phyloP scores from a whole-genome alignment of 495 filamentous ascomycete species.

The Podospora pseudopauciseta region DNA sequence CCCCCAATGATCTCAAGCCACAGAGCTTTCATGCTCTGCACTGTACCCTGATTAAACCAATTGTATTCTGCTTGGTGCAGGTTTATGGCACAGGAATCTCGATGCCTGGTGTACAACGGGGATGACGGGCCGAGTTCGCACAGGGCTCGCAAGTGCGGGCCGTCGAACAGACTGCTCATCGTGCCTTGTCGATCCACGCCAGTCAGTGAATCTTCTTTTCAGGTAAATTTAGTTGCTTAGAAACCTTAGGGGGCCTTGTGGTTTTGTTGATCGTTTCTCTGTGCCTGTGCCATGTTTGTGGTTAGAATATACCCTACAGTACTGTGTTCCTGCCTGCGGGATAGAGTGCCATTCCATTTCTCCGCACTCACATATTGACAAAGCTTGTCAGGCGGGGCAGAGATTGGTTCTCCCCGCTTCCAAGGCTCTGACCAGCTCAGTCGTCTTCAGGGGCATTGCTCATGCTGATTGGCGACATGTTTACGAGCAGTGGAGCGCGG shows the following conservation, averaged over 20 bases:
- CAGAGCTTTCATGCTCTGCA: not conserved
- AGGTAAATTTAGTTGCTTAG: not conserved
- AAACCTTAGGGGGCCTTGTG: not conserved
- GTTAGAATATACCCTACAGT: not conserved
- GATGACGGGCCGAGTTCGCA: not conserved
- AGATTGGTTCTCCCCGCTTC: not conserved
- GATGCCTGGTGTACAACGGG: not conserved
- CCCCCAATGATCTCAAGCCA: not conserved
- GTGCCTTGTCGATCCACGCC: not conserved
- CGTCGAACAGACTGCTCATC: not conserved
- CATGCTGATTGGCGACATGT: not conserved
- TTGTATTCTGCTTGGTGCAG: not conserved
- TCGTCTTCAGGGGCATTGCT: not conserved
- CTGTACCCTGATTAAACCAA: not conserved
- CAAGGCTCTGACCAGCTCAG: not conserved
- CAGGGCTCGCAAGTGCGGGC: not conserved
- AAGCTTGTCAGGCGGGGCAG: not conserved
- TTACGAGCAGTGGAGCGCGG: not conserved
- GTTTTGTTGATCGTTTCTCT: not conserved
- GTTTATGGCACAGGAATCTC: not conserved
- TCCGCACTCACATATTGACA: not conserved
- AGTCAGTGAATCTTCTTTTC: not conserved
- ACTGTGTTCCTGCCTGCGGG: not conserved
- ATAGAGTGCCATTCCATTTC: not conserved
- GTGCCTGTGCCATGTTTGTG: not conserved